These are phyloP conservation scores for Globisporangium megalacanthum DNA, from an alignment of 352 stramenopile genomes.

Conservation along the genomic window DNA sequence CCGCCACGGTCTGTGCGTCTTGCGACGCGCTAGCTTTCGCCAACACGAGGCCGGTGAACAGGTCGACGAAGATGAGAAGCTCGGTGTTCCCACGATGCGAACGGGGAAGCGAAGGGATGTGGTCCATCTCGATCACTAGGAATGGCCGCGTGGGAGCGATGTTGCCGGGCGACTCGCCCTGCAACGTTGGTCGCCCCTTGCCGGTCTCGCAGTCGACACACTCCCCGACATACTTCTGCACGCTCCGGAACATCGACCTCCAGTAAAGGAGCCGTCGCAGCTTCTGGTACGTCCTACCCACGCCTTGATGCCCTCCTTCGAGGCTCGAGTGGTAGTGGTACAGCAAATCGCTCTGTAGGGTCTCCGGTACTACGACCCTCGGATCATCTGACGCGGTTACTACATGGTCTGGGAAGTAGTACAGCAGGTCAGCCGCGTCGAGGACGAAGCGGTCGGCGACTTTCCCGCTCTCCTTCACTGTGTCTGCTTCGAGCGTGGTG, in stretches of 20 bases:
- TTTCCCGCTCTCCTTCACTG: neutral
- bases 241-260: slow-evolving; percentile 1
- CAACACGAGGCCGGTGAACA: slow-evolving; percentile 18
- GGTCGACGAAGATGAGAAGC: too few species aligned
- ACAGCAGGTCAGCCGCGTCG: slow-evolving; percentile 7
- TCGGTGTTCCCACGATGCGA: slow-evolving; percentile 19
- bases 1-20: slow-evolving; percentile 17
- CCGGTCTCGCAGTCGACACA: slow-evolving; percentile 16
- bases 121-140: slow-evolving; percentile 24
- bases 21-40: slow-evolving; percentile 12
- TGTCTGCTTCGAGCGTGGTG: neutral
- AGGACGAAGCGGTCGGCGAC: neutral
- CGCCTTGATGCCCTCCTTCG: too few species aligned
- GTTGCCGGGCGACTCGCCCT: slow-evolving; percentile 12
- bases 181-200: slow-evolving; percentile 8
- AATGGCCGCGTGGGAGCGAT: slow-evolving; percentile 16
- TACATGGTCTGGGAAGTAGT: slow-evolving; percentile 8
- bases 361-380: slow-evolving; percentile 4
- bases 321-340: too few species aligned
- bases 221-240: slow-evolving; percentile 4
- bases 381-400: slow-evolving; percentile 12
- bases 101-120: slow-evolving; percentile 19
- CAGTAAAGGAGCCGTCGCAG: too few species aligned
- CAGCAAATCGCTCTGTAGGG: slow-evolving; percentile 5
- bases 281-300: too few species aligned